phyloP scores from a whole-genome alignment of 2,329 filamentous ascomycete genomes.

The Fusarium dimerum region DNA sequence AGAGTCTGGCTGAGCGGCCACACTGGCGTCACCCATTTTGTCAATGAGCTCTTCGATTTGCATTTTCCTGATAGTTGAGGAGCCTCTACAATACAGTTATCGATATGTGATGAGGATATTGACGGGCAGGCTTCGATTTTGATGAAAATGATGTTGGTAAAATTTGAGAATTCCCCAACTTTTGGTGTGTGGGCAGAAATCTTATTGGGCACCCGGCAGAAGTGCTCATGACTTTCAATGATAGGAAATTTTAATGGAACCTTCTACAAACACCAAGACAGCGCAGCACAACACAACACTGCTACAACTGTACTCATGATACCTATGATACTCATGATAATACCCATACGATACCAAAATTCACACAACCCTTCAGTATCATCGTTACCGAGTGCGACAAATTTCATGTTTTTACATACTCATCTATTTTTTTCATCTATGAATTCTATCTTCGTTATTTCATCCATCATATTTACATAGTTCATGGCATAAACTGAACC shows the following conservation, averaged over 20 bases:
- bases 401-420: background rate
- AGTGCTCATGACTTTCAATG: conserved; percentile 5
- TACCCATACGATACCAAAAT: background rate
- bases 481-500: too few relatives aligned
- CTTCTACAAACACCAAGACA: background rate
- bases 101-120: background rate
- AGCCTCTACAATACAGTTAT: too few relatives aligned
- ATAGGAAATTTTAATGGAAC: background rate
- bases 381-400: too few relatives aligned
- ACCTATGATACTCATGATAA: background rate
- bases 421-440: background rate
- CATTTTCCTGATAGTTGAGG: conserved; percentile 28
- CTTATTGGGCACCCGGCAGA: conserved; percentile 24
- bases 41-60: conserved; percentile 46
- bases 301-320: too few relatives aligned
- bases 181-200: conserved; percentile 26
- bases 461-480: background rate
- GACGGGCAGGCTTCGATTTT: background rate
- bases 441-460: background rate
- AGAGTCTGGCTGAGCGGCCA: conserved; percentile 16
- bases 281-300: background rate
- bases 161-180: conserved; percentile 19
- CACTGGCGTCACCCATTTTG: conserved; percentile 39
- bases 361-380: too few relatives aligned
- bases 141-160: background rate